phyloP scores from a whole-genome alignment of 208 protist genomes.

The Leishmania arabica region DNA sequence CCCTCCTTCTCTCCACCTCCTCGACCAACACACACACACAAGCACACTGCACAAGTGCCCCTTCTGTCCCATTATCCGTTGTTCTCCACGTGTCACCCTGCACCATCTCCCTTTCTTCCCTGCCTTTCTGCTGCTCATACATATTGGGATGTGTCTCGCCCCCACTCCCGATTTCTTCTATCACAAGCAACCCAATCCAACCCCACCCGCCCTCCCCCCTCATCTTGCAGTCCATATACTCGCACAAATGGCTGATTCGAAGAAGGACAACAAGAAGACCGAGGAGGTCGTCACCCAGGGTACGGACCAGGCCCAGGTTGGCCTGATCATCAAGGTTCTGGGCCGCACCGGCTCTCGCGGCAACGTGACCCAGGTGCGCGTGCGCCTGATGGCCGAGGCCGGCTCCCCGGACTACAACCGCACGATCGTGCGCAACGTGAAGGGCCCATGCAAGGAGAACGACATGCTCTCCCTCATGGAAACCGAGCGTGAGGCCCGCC shows the following conservation, averaged over 20 bases:
- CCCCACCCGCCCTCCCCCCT: not conserved
- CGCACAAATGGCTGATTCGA: slow-evolving; percentile 64
- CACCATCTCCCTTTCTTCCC: not conserved
- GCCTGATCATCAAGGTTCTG: slow-evolving; percentile 98
- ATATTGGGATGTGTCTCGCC: not conserved
- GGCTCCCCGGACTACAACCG: slow-evolving; percentile 91
- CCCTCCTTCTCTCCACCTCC: not conserved
- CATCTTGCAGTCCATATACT: not conserved
- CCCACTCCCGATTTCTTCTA: not conserved
- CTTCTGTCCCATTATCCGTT: not conserved
- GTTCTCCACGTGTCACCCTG: not conserved
- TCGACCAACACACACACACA: not conserved
- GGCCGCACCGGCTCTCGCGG: slow-evolving; percentile 99
- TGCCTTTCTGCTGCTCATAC: slow-evolving; percentile 1
- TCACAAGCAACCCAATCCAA: not conserved
- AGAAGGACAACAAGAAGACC: slow-evolving; percentile 90
- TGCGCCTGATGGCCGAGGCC: slow-evolving; percentile 90
- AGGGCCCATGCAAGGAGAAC: slow-evolving; percentile 98
- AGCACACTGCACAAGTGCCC: not conserved
- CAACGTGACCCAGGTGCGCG: slow-evolving; percentile 98
- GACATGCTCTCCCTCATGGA: slow-evolving; percentile 99
- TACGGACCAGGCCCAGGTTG: slow-evolving; percentile 91
- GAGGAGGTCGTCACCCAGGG: slow-evolving; percentile 79
- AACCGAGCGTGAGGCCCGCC: slow-evolving; percentile 99
- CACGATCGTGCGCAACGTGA: slow-evolving; percentile 99